Evolutionary conservation across 768 basidiomycete species (phyloP).

Genomic region (Asterophora parasitica): DNA sequence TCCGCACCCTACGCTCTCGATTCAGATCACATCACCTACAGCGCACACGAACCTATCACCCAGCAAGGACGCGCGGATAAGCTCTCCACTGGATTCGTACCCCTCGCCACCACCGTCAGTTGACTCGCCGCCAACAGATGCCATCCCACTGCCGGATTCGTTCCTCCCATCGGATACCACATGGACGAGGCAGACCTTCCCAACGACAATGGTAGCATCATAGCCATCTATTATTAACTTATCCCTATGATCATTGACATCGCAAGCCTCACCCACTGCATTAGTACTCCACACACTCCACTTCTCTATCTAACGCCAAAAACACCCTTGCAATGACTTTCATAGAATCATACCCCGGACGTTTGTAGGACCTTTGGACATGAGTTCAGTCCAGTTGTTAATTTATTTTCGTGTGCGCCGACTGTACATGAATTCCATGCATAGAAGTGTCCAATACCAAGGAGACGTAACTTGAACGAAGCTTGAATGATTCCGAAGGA

Average conservation of each 20-base stretch:
- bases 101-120: slow-evolving; percentile 44
- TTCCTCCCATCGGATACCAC: slow-evolving; percentile 13
- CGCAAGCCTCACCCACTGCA: slow-evolving; percentile 3
- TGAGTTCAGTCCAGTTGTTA: background rate
- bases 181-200: slow-evolving; percentile 14
- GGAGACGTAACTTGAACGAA: no score
- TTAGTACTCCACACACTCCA: slow-evolving; percentile 12
- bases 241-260: slow-evolving; percentile 6
- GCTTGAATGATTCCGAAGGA: no score
- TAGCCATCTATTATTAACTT: slow-evolving; percentile 10
- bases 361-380: slow-evolving; percentile 1
- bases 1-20: slow-evolving; percentile 9
- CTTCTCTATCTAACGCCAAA: slow-evolving; percentile 8
- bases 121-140: slow-evolving; percentile 32
- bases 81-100: slow-evolving; percentile 28
- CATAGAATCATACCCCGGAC: slow-evolving; percentile 13
- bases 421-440: background rate
- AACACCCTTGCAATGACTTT: slow-evolving; percentile 7
- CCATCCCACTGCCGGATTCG: slow-evolving; percentile 16
- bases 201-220: slow-evolving; percentile 9
- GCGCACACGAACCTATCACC: slow-evolving; percentile 4
- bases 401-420: background rate
- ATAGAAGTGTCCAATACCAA: no score
- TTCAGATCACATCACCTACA: slow-evolving; percentile 14
- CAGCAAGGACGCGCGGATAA: background rate